Evolutionary conservation across 1,284 basidiomycete species (phyloP).

Genomic region (Moniliella sp.): DNA sequence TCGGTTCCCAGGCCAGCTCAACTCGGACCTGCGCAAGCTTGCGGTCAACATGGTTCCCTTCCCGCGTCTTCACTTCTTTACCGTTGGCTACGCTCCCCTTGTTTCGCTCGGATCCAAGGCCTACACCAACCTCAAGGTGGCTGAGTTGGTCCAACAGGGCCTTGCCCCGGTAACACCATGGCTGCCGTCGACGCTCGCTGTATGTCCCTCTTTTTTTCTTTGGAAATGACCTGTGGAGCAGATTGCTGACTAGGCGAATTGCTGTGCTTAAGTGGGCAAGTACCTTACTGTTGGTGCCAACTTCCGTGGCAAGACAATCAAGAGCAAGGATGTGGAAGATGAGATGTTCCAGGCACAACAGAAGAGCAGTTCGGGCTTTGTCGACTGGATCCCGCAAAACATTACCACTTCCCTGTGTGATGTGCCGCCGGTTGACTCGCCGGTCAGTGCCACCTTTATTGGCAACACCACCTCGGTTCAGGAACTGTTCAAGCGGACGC

Average conservation of each 20-base stretch:
- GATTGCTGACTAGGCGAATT: slow-evolving; percentile 34
- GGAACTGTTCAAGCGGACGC: slow-evolving; percentile 68
- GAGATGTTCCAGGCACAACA: slow-evolving; percentile 86
- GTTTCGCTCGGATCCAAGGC: slow-evolving; percentile 35
- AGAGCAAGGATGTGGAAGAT: slow-evolving; percentile 80
- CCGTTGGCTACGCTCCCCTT: slow-evolving; percentile 33
- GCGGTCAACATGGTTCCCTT: slow-evolving; percentile 66
- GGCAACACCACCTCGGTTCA: slow-evolving; percentile 81
- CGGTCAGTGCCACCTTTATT: slow-evolving; percentile 54
- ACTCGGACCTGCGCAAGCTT: slow-evolving; percentile 86
- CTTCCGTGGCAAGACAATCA: slow-evolving; percentile 27
- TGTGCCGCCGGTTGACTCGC: slow-evolving; percentile 60
- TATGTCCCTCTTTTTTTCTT: no score
- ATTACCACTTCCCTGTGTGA: slow-evolving; percentile 87
- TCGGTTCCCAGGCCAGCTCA: slow-evolving; percentile 93
- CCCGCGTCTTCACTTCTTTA: slow-evolving; percentile 35
- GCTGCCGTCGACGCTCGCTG: slow-evolving; percentile 63
- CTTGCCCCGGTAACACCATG: slow-evolving; percentile 32
- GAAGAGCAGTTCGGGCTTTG: slow-evolving; percentile 92
- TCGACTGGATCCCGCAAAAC: slow-evolving; percentile 66
- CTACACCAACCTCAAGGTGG: slow-evolving; percentile 38
- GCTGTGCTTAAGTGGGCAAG: no score
- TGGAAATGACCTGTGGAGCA: not conserved
- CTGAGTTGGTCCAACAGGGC: slow-evolving; percentile 25
- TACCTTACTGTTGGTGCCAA: slow-evolving; percentile 38